These are phyloP conservation scores for Aspergillus costaricaensis DNA, from an alignment of 2,329 filamentous ascomycete species.

Conservation along the genomic window DNA sequence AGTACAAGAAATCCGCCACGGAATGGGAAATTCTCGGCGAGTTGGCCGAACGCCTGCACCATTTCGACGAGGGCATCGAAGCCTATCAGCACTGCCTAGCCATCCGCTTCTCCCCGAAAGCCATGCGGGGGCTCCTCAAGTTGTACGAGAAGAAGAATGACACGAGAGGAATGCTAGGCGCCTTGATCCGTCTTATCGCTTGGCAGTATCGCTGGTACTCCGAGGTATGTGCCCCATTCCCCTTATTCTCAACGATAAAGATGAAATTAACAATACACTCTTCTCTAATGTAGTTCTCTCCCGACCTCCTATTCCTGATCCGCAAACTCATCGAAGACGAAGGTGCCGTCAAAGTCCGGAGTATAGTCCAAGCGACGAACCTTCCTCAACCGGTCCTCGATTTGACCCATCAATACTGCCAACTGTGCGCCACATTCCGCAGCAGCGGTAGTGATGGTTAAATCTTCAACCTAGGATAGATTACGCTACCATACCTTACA, in stretches of 20 bases:
- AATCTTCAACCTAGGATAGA: slow-evolving; percentile 16
- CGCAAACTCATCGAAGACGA: slow-evolving; percentile 95
- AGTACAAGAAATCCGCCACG: slow-evolving; percentile 94
- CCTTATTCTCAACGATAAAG: neutral
- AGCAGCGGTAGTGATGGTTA: slow-evolving; percentile 89
- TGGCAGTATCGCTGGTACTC: slow-evolving; percentile 99
- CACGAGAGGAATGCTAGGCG: slow-evolving; percentile 76
- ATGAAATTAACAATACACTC: slow-evolving; percentile 13
- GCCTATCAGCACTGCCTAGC: slow-evolving; percentile 86
- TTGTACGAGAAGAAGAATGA: slow-evolving; percentile 77
- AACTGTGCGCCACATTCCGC: slow-evolving; percentile 89
- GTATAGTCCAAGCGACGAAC: slow-evolving; percentile 94
- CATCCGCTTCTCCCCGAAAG: slow-evolving; percentile 90
- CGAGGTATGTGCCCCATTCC: slow-evolving; percentile 59
- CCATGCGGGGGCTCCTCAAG: slow-evolving; percentile 79
- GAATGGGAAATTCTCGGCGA: slow-evolving; percentile 98
- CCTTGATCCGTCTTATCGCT: slow-evolving; percentile 87
- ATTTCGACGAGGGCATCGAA: slow-evolving; percentile 86
- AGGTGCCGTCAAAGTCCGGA: slow-evolving; percentile 93
- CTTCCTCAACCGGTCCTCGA: slow-evolving; percentile 91
- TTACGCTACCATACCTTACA: neutral
- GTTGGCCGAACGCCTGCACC: slow-evolving; percentile 88
- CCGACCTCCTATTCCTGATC: slow-evolving; percentile 82
- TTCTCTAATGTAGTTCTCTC: slow-evolving; percentile 68
- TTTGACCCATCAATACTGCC: slow-evolving; percentile 93